phyloP scores from a whole-genome alignment of 306 rosid genomes.

The Ormosia emarginata region DNA sequence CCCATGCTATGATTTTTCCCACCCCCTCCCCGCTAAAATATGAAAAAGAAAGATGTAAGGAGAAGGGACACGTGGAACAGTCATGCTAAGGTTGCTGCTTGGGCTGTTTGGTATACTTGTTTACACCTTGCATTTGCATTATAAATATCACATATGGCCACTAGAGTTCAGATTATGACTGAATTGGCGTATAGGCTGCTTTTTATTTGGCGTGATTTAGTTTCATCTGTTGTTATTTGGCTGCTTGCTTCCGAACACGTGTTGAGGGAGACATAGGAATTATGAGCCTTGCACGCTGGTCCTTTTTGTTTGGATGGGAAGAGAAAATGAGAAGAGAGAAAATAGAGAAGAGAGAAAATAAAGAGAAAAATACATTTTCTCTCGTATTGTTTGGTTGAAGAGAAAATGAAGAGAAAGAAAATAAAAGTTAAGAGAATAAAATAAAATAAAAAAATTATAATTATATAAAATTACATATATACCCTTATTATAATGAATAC shows the following conservation, averaged over 20 bases:
- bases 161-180: conserved; percentile 18
- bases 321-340: no score
- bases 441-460: no score
- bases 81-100: conserved; percentile 6
- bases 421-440: no score
- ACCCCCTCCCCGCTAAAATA: not conserved
- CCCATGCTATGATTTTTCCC: conserved; percentile 14
- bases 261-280: conserved; percentile 20
- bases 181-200: not conserved
- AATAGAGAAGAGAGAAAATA: no score
- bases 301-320: no score
- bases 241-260: conserved; percentile 21
- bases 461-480: no score
- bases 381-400: no score
- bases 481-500: no score
- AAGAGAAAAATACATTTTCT: no score
- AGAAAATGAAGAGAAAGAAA: no score
- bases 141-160: conserved; percentile 11
- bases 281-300: conserved; percentile 19
- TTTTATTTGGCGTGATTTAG: conserved; percentile 1
- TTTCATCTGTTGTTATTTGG: conserved; percentile 13
- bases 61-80: conserved; percentile 31
- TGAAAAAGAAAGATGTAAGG: not conserved
- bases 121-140: conserved; percentile 29
- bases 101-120: conserved; percentile 24